A percentile compares a stretch with the other conserved stretches of the same genome.
Evolutionary conservation across 2,329 filamentous ascomycete species (phyloP).

Genomic region (Canariomyces notabilis): DNA sequence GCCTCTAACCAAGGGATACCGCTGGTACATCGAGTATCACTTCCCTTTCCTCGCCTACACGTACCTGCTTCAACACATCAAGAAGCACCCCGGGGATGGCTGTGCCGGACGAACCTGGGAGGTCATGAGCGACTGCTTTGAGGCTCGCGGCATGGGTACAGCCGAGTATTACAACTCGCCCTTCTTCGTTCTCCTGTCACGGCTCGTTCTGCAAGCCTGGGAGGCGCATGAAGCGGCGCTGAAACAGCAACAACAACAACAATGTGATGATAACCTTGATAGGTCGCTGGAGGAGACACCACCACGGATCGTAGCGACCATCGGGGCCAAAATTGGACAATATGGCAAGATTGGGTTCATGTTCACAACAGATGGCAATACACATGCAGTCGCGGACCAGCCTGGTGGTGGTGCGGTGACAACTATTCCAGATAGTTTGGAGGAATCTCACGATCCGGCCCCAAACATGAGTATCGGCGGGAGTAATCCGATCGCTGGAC

Average conservation of each 20-base stretch:
- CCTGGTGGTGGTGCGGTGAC: neutral
- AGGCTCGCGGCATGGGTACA: constrained; percentile 9
- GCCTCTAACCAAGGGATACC: constrained; percentile 30
- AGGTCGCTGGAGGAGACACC: neutral
- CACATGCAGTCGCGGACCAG: neutral
- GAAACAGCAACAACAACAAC: too few species aligned
- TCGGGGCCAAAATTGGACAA: neutral
- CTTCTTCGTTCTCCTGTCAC: constrained; percentile 1
- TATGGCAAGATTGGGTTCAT: too few species aligned
- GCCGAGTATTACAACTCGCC: neutral
- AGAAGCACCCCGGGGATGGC: constrained; percentile 19
- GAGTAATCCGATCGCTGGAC: too few species aligned
- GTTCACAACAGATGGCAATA: too few species aligned
- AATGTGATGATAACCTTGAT: too few species aligned
- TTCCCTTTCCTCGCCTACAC: constrained; percentile 39
- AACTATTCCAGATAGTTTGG: too few species aligned
- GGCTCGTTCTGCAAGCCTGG: constrained; percentile 6
- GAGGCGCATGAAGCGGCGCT: neutral
- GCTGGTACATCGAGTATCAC: constrained; percentile 35
- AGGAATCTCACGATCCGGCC: too few species aligned
- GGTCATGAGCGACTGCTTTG: constrained; percentile 30
- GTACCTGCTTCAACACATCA: constrained; percentile 35
- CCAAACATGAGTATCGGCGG: too few species aligned
- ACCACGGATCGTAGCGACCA: constrained; percentile 6
- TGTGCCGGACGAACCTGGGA: constrained; percentile 31